Conservation (phyloP, 2,329 filamentous ascomycete genomes). For the Cyphellophora attinorum region DNA sequence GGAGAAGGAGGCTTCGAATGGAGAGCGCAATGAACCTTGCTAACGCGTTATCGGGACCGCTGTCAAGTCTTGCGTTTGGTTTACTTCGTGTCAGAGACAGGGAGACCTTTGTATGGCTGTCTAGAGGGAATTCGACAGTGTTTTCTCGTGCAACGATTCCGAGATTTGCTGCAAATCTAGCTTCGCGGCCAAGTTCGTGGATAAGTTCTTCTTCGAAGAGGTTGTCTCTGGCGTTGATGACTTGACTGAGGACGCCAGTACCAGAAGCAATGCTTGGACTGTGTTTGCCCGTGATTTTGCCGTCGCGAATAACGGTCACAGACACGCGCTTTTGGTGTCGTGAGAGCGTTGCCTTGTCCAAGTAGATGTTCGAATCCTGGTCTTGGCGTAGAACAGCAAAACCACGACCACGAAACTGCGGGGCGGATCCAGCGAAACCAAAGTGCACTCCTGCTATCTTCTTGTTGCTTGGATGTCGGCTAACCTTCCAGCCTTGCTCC, state of each 20-base stretch:
- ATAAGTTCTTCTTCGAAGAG: constrained; percentile 65
- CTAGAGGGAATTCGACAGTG: constrained; percentile 46
- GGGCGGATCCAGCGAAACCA: constrained; percentile 67
- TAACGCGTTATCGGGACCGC: constrained; percentile 36
- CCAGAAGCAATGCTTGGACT: constrained; percentile 18
- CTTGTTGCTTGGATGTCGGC: constrained; percentile 61
- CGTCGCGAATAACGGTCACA: constrained; percentile 32
- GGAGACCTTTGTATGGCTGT: constrained; percentile 47
- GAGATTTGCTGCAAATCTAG: constrained; percentile 60
- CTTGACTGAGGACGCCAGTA: constrained; percentile 21
- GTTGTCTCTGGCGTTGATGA: constrained; percentile 31
- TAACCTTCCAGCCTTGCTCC: constrained; percentile 78
- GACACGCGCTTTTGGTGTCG: constrained; percentile 49
- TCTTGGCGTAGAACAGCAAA: constrained; percentile 68
- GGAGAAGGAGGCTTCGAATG: constrained; percentile 66
- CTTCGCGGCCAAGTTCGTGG: constrained; percentile 78
- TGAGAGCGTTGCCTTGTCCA: constrained; percentile 47
- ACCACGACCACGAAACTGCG: constrained; percentile 58
- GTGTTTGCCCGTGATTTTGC: constrained; percentile 8
- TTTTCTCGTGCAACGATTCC: constrained; percentile 57
- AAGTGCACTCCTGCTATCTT: constrained; percentile 77
- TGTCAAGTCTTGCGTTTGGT: constrained; percentile 23
- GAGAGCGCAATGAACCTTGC: constrained; percentile 59
- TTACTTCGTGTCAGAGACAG: constrained; percentile 59
- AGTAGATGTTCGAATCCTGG: constrained; percentile 62